A percentile compares a stretch with the other conserved stretches of the same genome.
phyloP scores from a whole-genome alignment of 2,329 filamentous ascomycete genomes.

The Didymellaceae sp. region DNA sequence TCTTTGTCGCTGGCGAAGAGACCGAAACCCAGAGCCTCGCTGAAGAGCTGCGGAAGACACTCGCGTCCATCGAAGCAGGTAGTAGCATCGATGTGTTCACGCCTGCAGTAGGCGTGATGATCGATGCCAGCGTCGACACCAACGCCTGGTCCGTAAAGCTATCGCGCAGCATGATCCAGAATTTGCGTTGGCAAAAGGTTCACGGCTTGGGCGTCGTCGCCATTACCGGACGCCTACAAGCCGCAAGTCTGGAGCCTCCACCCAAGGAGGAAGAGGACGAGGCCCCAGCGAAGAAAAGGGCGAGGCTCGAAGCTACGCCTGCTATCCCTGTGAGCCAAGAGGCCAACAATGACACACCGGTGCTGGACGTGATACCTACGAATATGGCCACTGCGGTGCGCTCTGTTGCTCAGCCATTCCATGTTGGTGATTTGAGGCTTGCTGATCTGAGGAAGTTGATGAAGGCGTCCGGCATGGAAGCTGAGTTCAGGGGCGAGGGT shows the following conservation, averaged over 20 bases:
- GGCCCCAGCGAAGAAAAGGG: slow-evolving; percentile 60
- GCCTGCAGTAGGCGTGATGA: slow-evolving; percentile 71
- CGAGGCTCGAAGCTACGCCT: slow-evolving; percentile 48
- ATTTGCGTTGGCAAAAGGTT: slow-evolving; percentile 93
- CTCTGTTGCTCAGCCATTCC: slow-evolving; percentile 82
- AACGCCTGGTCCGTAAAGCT: slow-evolving; percentile 97
- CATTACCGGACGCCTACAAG: slow-evolving; percentile 76
- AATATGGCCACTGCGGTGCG: slow-evolving; percentile 74
- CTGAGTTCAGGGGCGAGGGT: slow-evolving; percentile 93
- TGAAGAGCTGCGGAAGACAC: slow-evolving; percentile 75
- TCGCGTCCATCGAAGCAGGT: slow-evolving; percentile 54
- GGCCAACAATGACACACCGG: slow-evolving; percentile 57
- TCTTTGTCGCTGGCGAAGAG: slow-evolving; percentile 81
- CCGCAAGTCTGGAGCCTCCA: slow-evolving; percentile 50
- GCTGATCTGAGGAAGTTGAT: slow-evolving; percentile 87
- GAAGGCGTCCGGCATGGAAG: slow-evolving; percentile 78
- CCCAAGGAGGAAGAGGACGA: slow-evolving; percentile 50
- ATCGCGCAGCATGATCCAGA: slow-evolving; percentile 81
- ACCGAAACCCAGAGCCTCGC: slow-evolving; percentile 78
- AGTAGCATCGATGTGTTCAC: slow-evolving; percentile 75
- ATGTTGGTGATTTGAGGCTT: slow-evolving; percentile 90
- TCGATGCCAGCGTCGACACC: slow-evolving; percentile 95
- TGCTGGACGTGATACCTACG: slow-evolving; percentile 65
- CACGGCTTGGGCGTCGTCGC: slow-evolving; percentile 89
- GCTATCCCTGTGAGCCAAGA: slow-evolving; percentile 55